phyloP scores from a whole-genome alignment of 495 filamentous ascomycete genomes.

The Darksidea phi region DNA sequence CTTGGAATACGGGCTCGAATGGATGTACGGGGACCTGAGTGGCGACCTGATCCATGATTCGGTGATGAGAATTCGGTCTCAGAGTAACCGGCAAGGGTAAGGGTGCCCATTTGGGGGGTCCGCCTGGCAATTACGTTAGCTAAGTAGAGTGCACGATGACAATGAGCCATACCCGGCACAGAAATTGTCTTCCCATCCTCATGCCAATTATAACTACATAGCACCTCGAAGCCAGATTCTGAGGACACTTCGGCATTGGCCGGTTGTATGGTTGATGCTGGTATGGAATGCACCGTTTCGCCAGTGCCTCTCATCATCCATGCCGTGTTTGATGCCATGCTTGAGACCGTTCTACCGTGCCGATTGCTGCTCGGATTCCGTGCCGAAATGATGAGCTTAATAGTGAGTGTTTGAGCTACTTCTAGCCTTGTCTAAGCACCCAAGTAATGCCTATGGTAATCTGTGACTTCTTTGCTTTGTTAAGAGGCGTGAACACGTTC shows the following conservation, averaged over 20 bases:
- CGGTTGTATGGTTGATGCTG: neutral
- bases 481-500: too few species aligned
- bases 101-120: constrained; percentile 4
- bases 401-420: too few species aligned
- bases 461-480: too few species aligned
- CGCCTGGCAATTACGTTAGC: neutral
- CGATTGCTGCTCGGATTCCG: too few species aligned
- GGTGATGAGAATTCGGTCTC: neutral
- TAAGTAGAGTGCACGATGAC: neutral
- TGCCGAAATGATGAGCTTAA: too few species aligned
- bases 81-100: constrained; percentile 4
- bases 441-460: too few species aligned
- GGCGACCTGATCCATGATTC: constrained; percentile 3
- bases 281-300: neutral
- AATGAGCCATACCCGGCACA: constrained; percentile 1
- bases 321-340: neutral
- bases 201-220: constrained; percentile 10
- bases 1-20: constrained; percentile 6
- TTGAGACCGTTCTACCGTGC: neutral
- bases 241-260: neutral
- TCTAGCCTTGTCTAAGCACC: too few species aligned
- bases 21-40: constrained; percentile 2
- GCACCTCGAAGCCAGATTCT: neutral
- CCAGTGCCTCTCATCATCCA: constrained; percentile 11
- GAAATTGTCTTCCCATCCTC: neutral